Base-by-base conservation (phyloP, 2,329 filamentous ascomycete species). In the Neoscytalidium dimidiatum region DNA sequence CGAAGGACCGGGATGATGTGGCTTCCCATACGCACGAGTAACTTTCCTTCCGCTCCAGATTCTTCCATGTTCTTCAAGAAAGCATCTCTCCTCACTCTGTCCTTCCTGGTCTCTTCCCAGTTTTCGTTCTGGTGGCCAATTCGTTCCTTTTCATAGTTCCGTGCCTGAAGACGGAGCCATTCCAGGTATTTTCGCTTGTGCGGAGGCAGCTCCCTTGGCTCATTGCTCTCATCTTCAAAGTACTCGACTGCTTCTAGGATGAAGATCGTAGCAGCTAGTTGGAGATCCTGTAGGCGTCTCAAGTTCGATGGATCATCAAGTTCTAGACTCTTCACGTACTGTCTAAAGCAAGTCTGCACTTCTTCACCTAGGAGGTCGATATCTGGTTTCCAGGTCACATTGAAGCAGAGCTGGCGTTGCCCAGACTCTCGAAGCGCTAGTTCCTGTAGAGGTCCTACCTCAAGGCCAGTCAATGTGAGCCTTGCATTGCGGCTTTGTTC, bases 311-410 rank as follows among this genome's bases (percentile, higher is more conserved):
- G 8, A n/a, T 60, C 63, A 2, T 35, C 14, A 3, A 29, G 29
- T 48, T 48, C 41, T 17, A 38, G 13, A 41, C 19, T 5, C n/a
- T 23, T 35, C 11, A 61, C 5, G 14, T 23, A 60, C 5, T 65
- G 33, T 19, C 44, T 51, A 14, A 62, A 53, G 26, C 48, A 53
- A 35, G 28, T 62, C 49, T 64, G 62, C 11, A 60, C 56, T 28
- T 64, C 48, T 28, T 41, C 41, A 19, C 51, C 49, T 14, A 64
- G 52, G 19, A 64, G 52, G 23, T 64, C 62, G 29, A 64, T 64
- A 35, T 65, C 63, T 26, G 63, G 63, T 29, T 65, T 65, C 53
- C 52, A 62, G 28, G 17, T 28, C 38, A 64, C 51, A 23, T 64
- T 64, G 35, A 46, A 64, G 33, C 62, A 56, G n/a, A 64, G 62